phyloP scores from a whole-genome alignment of 176 grass and related monocot species.

The Bolboschoenus planiculmis region DNA sequence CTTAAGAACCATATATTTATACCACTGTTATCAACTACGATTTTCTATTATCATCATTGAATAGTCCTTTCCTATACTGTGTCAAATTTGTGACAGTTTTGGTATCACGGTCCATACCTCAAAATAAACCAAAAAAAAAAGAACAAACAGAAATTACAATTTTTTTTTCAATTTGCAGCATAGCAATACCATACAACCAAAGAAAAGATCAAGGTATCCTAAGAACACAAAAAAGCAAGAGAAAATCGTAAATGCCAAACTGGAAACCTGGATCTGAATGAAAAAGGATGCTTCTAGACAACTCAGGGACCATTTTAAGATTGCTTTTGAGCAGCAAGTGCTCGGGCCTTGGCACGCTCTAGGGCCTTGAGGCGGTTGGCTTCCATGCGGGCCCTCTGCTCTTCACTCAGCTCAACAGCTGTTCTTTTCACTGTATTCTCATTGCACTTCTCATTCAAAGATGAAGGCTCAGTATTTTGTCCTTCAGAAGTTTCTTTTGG shows the following conservation, averaged over 20 bases:
- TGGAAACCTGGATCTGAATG: background rate
- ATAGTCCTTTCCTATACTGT: background rate
- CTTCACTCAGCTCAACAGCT: slow-evolving; percentile 45
- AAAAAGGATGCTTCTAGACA: background rate
- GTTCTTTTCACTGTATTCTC: background rate
- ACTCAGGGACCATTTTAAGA: background rate
- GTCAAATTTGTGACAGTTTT: background rate
- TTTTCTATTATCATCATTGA: background rate
- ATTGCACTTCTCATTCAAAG: background rate
- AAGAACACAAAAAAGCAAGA: background rate
- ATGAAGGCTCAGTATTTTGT: background rate
- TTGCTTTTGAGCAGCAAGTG: slow-evolving; percentile 31
- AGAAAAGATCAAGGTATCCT: no score
- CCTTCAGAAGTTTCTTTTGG: background rate
- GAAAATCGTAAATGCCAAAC: background rate
- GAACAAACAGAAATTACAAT: background rate
- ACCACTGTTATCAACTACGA: background rate
- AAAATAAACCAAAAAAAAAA: background rate
- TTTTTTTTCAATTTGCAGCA: background rate
- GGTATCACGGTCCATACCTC: background rate
- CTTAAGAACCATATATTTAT: background rate
- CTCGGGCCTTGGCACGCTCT: slow-evolving; percentile 55
- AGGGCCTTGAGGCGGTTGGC: slow-evolving; percentile 70
- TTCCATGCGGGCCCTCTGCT: slow-evolving; percentile 67
- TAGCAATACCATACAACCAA: background rate